These are phyloP conservation scores for Fusarium multiceps DNA, from an alignment of 2,329 filamentous ascomycete genomes.

Conservation along the genomic window DNA sequence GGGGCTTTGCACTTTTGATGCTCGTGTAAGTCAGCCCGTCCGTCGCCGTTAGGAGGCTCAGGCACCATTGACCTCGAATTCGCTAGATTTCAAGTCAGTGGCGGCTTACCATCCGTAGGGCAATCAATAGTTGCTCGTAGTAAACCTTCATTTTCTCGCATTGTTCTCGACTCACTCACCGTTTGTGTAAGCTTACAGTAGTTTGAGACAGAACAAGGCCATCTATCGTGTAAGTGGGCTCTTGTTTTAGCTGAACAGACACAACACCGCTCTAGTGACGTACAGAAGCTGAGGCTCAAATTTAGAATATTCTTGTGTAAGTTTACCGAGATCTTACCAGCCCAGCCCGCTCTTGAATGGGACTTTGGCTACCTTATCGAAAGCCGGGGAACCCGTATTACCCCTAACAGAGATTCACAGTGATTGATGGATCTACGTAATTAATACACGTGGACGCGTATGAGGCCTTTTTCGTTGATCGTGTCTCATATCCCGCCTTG, in stretches of 20 bases:
- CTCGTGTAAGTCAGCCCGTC: background rate
- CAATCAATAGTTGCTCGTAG: background rate
- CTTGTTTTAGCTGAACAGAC: background rate
- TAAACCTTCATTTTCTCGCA: too few relatives aligned
- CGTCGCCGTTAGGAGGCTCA: background rate
- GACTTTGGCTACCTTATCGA: background rate
- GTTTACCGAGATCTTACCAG: background rate
- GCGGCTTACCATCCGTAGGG: background rate
- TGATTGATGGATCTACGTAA: background rate
- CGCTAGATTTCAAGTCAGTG: background rate
- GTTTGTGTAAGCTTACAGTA: background rate
- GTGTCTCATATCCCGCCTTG: constrained; percentile 23
- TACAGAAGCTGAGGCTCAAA: constrained; percentile 1
- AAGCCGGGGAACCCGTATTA: background rate
- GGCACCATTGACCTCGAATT: background rate
- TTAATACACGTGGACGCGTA: constrained; percentile 28
- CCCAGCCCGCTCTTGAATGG: background rate
- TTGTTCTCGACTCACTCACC: background rate
- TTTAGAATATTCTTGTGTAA: background rate
- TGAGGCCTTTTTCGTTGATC: constrained; percentile 20
- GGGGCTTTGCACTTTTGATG: background rate
- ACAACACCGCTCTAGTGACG: constrained; percentile 10
- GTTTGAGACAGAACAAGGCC: background rate
- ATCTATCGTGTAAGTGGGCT: background rate
- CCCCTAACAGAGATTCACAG: background rate